phyloP scores from a whole-genome alignment of 2,329 filamentous ascomycete genomes.

The Xylariaceae sp. region DNA sequence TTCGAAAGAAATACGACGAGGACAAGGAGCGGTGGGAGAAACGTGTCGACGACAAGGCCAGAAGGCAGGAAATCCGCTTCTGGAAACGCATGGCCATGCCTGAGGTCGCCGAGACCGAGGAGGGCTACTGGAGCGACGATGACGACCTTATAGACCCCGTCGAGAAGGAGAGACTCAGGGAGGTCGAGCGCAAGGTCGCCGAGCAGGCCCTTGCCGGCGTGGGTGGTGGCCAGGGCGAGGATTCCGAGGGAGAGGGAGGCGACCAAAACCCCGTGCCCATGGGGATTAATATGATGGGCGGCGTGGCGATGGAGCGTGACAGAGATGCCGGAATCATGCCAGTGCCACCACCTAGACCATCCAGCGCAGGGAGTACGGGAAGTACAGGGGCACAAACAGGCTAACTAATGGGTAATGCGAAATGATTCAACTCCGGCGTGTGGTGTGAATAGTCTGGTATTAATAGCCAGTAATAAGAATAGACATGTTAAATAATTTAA shows the following conservation, averaged over 20 bases:
- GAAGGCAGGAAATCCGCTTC: slow-evolving; percentile 62
- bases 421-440: background rate
- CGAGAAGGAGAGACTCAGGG: slow-evolving; percentile 59
- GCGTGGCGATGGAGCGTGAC: slow-evolving; percentile 48
- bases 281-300: slow-evolving; percentile 39
- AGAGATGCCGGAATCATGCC: slow-evolving; percentile 34
- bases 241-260: slow-evolving; percentile 37
- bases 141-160: slow-evolving; percentile 64
- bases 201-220: slow-evolving; percentile 42
- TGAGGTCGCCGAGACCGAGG: slow-evolving; percentile 60
- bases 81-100: slow-evolving; percentile 71
- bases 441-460: slow-evolving; percentile 10
- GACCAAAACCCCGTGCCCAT: slow-evolving; percentile 28
- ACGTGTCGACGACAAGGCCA: slow-evolving; percentile 54
- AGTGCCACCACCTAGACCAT: slow-evolving; percentile 44
- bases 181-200: slow-evolving; percentile 51
- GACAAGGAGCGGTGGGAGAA: slow-evolving; percentile 57
- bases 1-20: slow-evolving; percentile 60
- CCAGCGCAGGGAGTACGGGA: slow-evolving; percentile 45
- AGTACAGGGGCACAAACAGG: slow-evolving; percentile 41
- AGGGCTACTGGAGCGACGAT: slow-evolving; percentile 64
- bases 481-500: too few species aligned
- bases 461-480: slow-evolving; percentile 13
- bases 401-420: slow-evolving; percentile 14
- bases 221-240: slow-evolving; percentile 39